These are phyloP conservation scores for Hypoxylon fragiforme DNA, from an alignment of 495 filamentous ascomycete species.

Conservation along the genomic window DNA sequence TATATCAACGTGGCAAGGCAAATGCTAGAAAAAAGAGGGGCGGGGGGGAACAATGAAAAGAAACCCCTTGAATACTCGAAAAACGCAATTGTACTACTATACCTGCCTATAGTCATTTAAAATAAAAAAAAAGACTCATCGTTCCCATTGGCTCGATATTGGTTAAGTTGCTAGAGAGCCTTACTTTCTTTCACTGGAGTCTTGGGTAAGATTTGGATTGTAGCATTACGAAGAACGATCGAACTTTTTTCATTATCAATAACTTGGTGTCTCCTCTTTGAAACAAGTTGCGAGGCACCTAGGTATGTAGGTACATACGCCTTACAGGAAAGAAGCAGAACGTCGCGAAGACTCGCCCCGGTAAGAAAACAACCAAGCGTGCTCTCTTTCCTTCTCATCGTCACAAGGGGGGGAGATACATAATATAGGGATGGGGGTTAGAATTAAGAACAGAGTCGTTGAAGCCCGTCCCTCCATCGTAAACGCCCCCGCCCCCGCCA, in stretches of 20 bases:
- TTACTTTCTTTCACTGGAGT: too few relatives aligned
- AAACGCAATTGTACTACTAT: constrained; percentile 4
- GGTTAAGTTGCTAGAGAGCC: not conserved
- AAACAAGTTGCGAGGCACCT: not conserved
- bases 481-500: too few relatives aligned
- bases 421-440: too few relatives aligned
- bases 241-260: not conserved
- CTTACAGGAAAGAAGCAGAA: too few relatives aligned
- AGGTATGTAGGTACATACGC: not conserved
- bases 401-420: too few relatives aligned
- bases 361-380: too few relatives aligned
- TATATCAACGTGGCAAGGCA: not conserved
- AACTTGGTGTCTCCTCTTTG: not conserved
- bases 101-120: not conserved
- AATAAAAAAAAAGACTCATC: not conserved
- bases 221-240: constrained; percentile 8
- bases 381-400: too few relatives aligned
- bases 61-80: not conserved
- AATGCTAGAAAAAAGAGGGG: not conserved
- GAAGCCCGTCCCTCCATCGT: too few relatives aligned
- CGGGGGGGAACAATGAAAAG: not conserved
- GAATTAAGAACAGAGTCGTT: too few relatives aligned
- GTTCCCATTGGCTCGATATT: constrained; percentile 1
- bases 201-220: too few relatives aligned
- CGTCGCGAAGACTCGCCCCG: too few relatives aligned